Evolutionary conservation across 1,139 yeast species (phyloP), one percentile per base, ranked within the genome.

Genomic region (Suhomyces ambrosiae): DNA sequence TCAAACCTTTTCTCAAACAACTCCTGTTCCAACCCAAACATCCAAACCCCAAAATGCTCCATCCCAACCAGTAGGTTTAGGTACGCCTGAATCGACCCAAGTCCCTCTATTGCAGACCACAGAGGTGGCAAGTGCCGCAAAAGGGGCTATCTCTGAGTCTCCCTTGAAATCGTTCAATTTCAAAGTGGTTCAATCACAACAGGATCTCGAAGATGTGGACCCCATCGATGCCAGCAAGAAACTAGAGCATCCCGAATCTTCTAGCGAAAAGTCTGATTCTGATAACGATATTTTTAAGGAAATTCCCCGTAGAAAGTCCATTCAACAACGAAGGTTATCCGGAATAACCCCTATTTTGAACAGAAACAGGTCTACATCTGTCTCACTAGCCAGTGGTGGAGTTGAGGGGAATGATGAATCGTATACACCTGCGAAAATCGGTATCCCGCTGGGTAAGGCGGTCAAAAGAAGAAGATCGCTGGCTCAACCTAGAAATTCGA

Each of bases 321-420:
- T 58, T 4, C 43, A 61, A 9, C 71, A 61, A 36, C 55, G 71
- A 33, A 45, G 75, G 38, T 55, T 71, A 30, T 64, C 73, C 0
- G 71, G 73, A 9, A 68, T 70, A 30, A 50, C 61, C 7, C 58
- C 58, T 2, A 49, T 53, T 4, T 50, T 55, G 11, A 47, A 56
- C 28, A 45, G 68, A 35, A 58, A 57, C 27, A 53, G 68, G 30
- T 53, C 68, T 4, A 60, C 61, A 1, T 67, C 74, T 1, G 47
- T 65, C 2, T 52, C 61, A 5, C 40, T 42, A 5, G 27, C 33
- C 8, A 23, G 23, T 11, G 33, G 30, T 9, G 24, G 23, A 8
- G 26, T 23, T 6, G 17, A 11, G 8, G 35, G 21, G 4, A 18
- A 10, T 3, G 40, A 37, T 11, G 35, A 23, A 5, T 18, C 25